Conservation (phyloP, 2,329 filamentous ascomycete genomes). For the Juglanconis juglandina region DNA sequence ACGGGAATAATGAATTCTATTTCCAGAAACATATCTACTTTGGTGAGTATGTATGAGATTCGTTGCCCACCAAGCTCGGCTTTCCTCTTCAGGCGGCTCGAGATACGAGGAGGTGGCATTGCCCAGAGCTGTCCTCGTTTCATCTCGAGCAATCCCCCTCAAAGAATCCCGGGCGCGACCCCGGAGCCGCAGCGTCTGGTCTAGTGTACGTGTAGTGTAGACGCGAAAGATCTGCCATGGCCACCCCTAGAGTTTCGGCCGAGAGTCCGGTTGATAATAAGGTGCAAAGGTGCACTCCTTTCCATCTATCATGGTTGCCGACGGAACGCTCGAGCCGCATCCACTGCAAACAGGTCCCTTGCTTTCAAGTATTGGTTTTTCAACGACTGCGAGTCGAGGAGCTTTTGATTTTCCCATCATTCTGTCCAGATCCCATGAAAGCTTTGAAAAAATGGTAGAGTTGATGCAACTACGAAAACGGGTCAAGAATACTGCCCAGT, state of each 20-base stretch:
- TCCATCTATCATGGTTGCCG: too few species aligned
- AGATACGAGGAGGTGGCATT: neutral
- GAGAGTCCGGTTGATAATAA: neutral
- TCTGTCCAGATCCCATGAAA: too few species aligned
- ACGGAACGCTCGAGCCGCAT: too few species aligned
- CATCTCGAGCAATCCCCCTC: neutral
- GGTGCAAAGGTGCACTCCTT: too few species aligned
- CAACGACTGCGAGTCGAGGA: too few species aligned
- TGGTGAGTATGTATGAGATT: neutral
- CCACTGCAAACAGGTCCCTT: too few species aligned
- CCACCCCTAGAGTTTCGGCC: neutral
- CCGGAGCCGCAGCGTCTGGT: neutral
- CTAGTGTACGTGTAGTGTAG: neutral
- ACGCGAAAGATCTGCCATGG: neutral
- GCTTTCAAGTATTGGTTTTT: too few species aligned
- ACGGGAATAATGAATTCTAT: neutral
- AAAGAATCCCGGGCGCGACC: neutral
- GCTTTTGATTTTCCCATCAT: too few species aligned
- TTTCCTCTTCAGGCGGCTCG: neutral
- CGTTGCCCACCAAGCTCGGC: neutral
- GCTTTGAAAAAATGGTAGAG: too few species aligned
- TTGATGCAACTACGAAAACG: too few species aligned
- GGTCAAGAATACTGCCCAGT: neutral
- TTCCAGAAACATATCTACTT: neutral
- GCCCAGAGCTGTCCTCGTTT: neutral